Evolutionary conservation across 345 rosid species (phyloP).

Genomic region (Bretschneidera sinensis): DNA sequence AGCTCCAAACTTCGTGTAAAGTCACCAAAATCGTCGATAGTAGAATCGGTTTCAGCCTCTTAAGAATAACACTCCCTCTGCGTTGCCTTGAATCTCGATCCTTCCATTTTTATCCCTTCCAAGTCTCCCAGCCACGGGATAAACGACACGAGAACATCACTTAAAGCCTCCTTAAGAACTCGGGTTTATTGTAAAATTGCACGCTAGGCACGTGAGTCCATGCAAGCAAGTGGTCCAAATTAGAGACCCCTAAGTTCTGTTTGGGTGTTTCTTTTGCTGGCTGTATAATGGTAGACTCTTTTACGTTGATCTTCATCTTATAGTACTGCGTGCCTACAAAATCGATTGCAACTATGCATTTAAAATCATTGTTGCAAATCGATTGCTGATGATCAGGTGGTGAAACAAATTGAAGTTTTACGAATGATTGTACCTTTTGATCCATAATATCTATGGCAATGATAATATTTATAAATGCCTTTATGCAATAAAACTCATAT

Average conservation of each 20-base stretch:
- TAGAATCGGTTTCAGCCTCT: conserved; percentile 27
- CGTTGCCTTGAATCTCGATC: conserved; percentile 34
- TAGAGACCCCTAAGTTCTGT: conserved; percentile 30
- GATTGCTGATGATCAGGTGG: too few relatives aligned
- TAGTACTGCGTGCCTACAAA: too few relatives aligned
- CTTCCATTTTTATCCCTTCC: conserved; percentile 31
- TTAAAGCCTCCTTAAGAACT: conserved; percentile 30
- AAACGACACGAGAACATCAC: conserved; percentile 37
- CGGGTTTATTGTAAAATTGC: conserved; percentile 28
- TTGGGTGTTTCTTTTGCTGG: conserved; percentile 27
- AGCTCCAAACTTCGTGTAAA: conserved; percentile 16
- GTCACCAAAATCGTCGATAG: conserved; percentile 19
- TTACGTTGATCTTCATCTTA: conserved; percentile 24
- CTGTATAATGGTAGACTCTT: conserved; percentile 25
- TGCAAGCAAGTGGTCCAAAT: conserved; percentile 25
- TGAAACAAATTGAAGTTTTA: too few relatives aligned
- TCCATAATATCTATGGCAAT: too few relatives aligned
- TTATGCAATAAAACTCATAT: too few relatives aligned
- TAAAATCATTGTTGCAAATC: too few relatives aligned
- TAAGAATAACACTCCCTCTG: conserved; percentile 35
- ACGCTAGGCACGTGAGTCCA: conserved; percentile 20
- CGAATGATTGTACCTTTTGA: too few relatives aligned
- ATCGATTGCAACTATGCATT: too few relatives aligned
- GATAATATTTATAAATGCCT: too few relatives aligned
- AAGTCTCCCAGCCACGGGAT: conserved; percentile 42